phyloP scores from a whole-genome alignment of 2,329 filamentous ascomycete genomes.

The Talaromyces pinophilus region DNA sequence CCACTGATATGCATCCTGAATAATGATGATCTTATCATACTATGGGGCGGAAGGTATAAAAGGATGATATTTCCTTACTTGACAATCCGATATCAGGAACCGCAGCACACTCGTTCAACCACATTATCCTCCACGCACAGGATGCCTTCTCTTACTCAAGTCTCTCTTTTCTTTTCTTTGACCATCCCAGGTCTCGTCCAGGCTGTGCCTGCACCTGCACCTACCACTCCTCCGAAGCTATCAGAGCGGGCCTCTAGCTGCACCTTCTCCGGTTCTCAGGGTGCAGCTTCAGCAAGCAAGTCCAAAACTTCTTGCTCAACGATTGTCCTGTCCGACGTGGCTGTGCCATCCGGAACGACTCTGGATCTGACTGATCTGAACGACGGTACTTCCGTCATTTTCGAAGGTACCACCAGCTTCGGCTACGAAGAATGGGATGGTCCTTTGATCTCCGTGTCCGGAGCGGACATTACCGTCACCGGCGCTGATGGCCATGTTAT shows the following conservation, averaged over 20 bases:
- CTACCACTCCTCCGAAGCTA: not conserved
- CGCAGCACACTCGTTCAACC: not conserved
- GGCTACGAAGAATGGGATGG: constrained; percentile 67
- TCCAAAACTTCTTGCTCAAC: constrained; percentile 34
- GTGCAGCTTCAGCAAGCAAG: constrained; percentile 29
- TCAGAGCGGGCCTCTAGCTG: not conserved
- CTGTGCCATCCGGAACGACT: constrained; percentile 37
- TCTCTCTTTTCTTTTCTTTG: not conserved
- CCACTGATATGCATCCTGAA: not conserved
- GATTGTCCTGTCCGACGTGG: constrained; percentile 38
- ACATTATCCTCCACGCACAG: not conserved
- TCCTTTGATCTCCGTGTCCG: constrained; percentile 63
- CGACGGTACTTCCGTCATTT: constrained; percentile 23
- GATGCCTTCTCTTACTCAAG: not conserved
- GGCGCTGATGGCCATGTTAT: constrained; percentile 56
- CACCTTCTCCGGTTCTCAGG: constrained; percentile 8
- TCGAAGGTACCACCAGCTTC: constrained; percentile 64
- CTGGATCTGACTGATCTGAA: constrained; percentile 32
- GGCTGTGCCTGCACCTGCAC: not conserved
- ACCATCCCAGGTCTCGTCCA: not conserved
- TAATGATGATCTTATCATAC: not conserved
- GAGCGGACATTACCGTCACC: constrained; percentile 56
- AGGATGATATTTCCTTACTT: not conserved
- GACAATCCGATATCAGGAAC: not conserved
- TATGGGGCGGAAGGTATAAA: not conserved